phyloP scores from a whole-genome alignment of 306 rosid genomes.

The Glycyrrhiza uralensis region DNA sequence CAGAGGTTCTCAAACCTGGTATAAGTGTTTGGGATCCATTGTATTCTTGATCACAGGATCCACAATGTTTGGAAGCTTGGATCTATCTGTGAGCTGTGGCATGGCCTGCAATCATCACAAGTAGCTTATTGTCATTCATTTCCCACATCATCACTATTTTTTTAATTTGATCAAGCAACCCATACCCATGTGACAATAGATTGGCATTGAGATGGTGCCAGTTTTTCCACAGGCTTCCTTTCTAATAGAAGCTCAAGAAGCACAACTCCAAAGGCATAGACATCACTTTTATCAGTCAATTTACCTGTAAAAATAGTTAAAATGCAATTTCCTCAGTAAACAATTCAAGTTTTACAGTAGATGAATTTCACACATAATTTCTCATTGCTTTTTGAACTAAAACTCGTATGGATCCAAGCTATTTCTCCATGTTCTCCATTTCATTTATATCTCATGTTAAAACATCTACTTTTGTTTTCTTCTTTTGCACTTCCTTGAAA shows the following conservation, averaged over 20 bases:
- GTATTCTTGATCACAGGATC: slow-evolving; percentile 69
- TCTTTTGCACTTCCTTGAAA: slow-evolving; percentile 37
- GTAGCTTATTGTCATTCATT: not conserved
- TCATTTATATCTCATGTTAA: not conserved
- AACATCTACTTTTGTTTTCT: slow-evolving; percentile 33
- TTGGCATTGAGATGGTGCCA: slow-evolving; percentile 81
- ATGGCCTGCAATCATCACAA: slow-evolving; percentile 65
- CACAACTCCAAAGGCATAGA: slow-evolving; percentile 83
- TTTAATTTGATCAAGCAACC: slow-evolving; percentile 8
- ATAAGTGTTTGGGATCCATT: slow-evolving; percentile 84
- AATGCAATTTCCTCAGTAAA: not conserved
- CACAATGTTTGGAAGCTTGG: slow-evolving; percentile 75
- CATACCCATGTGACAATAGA: slow-evolving; percentile 92
- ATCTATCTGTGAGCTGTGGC: no score
- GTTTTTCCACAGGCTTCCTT: slow-evolving; percentile 81
- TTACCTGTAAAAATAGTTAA: slow-evolving; percentile 48
- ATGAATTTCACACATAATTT: not conserved
- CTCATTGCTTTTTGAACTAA: not conserved
- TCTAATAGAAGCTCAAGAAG: slow-evolving; percentile 86
- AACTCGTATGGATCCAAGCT: not conserved
- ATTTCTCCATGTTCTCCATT: not conserved
- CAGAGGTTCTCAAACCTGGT: slow-evolving; percentile 58
- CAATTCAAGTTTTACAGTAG: not conserved
- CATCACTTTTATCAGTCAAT: slow-evolving; percentile 91
- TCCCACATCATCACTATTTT: not conserved